These are phyloP conservation scores for Boechera stricta DNA, from an alignment of 345 rosid species.

Conservation along the genomic window DNA sequence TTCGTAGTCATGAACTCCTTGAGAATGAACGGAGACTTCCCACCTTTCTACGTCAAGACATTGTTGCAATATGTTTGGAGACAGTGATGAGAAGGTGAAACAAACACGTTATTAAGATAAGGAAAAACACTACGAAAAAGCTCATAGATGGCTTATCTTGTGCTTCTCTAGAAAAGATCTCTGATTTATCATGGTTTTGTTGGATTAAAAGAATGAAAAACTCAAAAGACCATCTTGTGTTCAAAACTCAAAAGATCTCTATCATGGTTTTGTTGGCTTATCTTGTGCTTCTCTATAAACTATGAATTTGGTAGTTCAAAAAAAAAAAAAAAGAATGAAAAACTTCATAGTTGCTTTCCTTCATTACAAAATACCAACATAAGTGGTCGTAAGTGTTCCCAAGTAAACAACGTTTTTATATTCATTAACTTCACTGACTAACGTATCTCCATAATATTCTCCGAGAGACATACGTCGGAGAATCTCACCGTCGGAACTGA, in stretches of 20 bases:
- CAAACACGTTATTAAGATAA: conserved; percentile 10
- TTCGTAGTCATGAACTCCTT: conserved; percentile 7
- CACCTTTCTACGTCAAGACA: conserved; percentile 30
- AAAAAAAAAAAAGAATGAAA: background rate
- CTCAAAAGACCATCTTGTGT: background rate
- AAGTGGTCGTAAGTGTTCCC: conserved; percentile 37
- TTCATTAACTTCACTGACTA: conserved; percentile 43
- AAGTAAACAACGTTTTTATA: conserved; percentile 26
- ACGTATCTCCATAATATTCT: conserved; percentile 38
- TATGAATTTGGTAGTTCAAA: no score
- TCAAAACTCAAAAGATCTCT: no score
- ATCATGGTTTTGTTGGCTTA: no score
- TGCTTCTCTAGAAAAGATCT: conserved; percentile 4
- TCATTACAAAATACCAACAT: conserved; percentile 31
- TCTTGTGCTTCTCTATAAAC: no score
- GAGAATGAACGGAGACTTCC: conserved; percentile 19
- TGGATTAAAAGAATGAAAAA: background rate
- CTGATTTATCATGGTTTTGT: background rate
- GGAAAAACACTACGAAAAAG: conserved; percentile 5
- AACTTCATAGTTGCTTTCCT: background rate
- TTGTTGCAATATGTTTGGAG: conserved; percentile 36
- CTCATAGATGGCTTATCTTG: conserved; percentile 13
- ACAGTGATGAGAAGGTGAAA: conserved; percentile 26
- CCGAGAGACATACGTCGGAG: conserved; percentile 36
- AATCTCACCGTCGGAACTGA: conserved; percentile 37